phyloP scores from a whole-genome alignment of 495 filamentous ascomycete species.

The Talaromyces thailandensis region DNA sequence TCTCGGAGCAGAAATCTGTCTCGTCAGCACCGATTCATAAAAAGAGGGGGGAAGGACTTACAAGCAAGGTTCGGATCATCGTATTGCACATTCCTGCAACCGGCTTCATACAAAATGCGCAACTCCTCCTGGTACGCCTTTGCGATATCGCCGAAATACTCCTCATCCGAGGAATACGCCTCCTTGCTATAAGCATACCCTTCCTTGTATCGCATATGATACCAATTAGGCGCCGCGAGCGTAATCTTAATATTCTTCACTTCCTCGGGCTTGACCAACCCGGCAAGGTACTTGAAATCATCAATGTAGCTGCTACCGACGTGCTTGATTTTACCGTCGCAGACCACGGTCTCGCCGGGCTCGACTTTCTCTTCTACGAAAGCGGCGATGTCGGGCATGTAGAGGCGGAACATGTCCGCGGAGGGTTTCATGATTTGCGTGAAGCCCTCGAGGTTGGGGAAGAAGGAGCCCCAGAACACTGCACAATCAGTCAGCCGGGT shows the following conservation, averaged over 20 bases:
- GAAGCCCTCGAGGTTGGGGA: constrained; percentile 66
- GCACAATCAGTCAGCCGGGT: constrained; percentile 3
- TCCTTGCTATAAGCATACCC: constrained; percentile 58
- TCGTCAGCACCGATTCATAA: not conserved
- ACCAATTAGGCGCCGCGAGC: constrained; percentile 64
- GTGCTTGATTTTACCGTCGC: constrained; percentile 64
- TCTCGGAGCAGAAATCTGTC: constrained; percentile 66
- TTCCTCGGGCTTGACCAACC: constrained; percentile 45
- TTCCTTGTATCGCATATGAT: constrained; percentile 64
- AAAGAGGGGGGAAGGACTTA: constrained; percentile 25
- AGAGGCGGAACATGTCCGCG: constrained; percentile 56
- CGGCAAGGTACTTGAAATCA: constrained; percentile 63
- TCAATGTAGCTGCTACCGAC: constrained; percentile 50
- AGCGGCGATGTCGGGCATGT: constrained; percentile 72
- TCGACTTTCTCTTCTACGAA: constrained; percentile 63
- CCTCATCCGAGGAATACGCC: constrained; percentile 55
- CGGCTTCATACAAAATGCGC: constrained; percentile 57
- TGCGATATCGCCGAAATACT: constrained; percentile 69
- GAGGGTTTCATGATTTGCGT: constrained; percentile 50
- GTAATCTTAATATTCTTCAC: constrained; percentile 64
- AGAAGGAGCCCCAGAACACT: constrained; percentile 69
- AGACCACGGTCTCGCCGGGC: constrained; percentile 66
- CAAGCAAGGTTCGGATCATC: constrained; percentile 72
- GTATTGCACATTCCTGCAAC: constrained; percentile 62
- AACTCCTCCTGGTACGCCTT: constrained; percentile 62